Evolutionary conservation across 2,329 filamentous ascomycete species (phyloP).

Genomic region (Beauveria asiatica): DNA sequence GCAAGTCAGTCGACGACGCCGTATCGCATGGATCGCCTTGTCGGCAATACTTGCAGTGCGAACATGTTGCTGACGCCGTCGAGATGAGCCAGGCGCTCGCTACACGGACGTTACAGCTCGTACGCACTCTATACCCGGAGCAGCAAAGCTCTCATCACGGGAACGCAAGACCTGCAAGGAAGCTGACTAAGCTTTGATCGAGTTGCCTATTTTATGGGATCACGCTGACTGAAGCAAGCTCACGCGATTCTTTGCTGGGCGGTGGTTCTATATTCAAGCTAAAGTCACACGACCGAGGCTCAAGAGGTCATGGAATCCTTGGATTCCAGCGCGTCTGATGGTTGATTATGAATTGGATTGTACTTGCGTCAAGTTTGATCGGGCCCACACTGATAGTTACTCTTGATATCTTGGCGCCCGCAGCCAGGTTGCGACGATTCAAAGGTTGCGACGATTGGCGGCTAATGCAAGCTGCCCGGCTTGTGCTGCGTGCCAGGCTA

Average conservation of each 20-base stretch:
- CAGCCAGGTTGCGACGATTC: neutral
- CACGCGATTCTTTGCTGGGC: neutral
- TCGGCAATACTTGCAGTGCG: too few species aligned
- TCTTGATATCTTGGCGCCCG: neutral
- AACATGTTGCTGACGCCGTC: too few species aligned
- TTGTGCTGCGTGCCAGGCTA: neutral
- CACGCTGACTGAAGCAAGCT: neutral
- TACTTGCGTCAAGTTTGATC: neutral
- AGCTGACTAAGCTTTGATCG: too few species aligned
- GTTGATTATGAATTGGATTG: neutral
- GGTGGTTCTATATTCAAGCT: neutral
- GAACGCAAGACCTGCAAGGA: too few species aligned
- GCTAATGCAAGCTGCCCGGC: neutral
- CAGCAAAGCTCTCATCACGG: too few species aligned
- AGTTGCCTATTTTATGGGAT: too few species aligned
- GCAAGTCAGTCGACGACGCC: too few species aligned
- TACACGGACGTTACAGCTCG: too few species aligned
- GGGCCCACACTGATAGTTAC: neutral
- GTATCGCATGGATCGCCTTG: too few species aligned
- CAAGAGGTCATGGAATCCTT: neutral
- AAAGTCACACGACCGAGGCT: neutral
- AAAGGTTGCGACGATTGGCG: neutral
- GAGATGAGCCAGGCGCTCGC: too few species aligned
- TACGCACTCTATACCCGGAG: too few species aligned
- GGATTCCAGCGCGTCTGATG: neutral